phyloP scores from a whole-genome alignment of 2,329 filamentous ascomycete species.

The Coniochaeta hoffmannii region DNA sequence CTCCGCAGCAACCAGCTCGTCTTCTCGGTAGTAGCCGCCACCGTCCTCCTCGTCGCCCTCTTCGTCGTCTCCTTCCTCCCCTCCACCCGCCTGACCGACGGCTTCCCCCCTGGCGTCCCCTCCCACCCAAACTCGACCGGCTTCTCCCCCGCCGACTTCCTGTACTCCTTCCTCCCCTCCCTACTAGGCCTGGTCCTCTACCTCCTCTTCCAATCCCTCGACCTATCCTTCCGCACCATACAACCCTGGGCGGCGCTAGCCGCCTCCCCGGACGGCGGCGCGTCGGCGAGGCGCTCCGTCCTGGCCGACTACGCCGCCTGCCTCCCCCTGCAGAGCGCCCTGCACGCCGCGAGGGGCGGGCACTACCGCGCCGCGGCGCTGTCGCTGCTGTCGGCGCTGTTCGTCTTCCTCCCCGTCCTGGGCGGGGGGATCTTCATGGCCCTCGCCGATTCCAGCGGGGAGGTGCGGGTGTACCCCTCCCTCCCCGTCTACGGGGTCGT shows the following conservation, averaged over 20 bases:
- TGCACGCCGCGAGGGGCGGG: constrained; percentile 49
- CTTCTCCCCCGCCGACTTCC: constrained; percentile 82
- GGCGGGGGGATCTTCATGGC: constrained; percentile 68
- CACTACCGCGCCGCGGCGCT: constrained; percentile 60
- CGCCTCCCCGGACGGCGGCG: constrained; percentile 39
- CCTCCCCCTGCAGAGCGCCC: constrained; percentile 51
- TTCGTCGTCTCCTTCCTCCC: constrained; percentile 74
- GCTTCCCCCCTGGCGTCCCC: constrained; percentile 63
- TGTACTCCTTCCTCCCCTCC: constrained; percentile 72
- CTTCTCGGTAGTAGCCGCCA: constrained; percentile 52
- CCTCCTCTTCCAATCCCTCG: constrained; percentile 59
- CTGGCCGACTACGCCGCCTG: constrained; percentile 65
- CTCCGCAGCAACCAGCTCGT: constrained; percentile 61
- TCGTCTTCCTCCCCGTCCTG: constrained; percentile 58
- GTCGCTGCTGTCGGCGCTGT: constrained; percentile 51
- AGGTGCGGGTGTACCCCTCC: constrained; percentile 63
- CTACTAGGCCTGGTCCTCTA: constrained; percentile 60
- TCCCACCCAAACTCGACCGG: constrained; percentile 53
- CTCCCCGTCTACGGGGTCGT: constrained; percentile 65
- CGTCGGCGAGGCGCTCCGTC: constrained; percentile 54
- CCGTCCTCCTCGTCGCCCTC: constrained; percentile 60
- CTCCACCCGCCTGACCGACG: constrained; percentile 53
- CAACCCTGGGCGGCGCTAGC: constrained; percentile 61
- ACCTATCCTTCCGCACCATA: constrained; percentile 57
- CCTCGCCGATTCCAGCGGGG: constrained; percentile 46